Evolutionary conservation across 2,329 filamentous ascomycete species (phyloP), one percentile per base, ranked within the genome.

Genomic region (Alternaria sp.): DNA sequence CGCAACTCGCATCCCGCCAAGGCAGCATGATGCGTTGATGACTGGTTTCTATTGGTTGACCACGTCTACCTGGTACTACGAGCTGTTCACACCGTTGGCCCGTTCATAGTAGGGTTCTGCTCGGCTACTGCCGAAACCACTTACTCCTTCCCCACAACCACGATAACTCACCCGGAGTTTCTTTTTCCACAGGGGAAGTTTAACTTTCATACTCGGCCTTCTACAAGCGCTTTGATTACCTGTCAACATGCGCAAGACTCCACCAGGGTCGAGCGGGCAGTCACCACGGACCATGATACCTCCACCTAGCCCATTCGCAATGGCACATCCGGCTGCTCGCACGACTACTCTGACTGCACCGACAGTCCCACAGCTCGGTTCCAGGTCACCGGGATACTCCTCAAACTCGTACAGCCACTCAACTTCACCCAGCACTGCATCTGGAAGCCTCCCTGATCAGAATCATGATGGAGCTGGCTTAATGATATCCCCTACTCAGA

Each of bases 401-500:
- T 60, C 74, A 14, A 64, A 71, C 43, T 67, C 71, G 3, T 77
- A 79, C 56, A 70, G 64, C 25, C 72, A 77, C 43, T 79, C 78
- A 3, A 74, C 73, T 11, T 79, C 78, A 16, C 75, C 76, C 25
- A 79, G 76, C 52, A 75, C 76, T 7, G 71, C 70, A 2, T 75
- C 75, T 38, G 74, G 74, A 12, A 69, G 75, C 40, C 50, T 74
- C 40, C 68, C 73, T 11, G 78, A 79, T 18, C 70, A 73, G 30
- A 64, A 64, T 25, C 58, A 78, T 68, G 63, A 78, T 69, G 41
- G 65, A 76, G 53, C 77, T 67, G 59, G 54, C 43, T 41, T 83
- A 79, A 80, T 71, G 65, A 80, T 80, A 69, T 83, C 72, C 57
- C 82, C 67, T 34, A 80, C 67, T 46, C 80, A 74, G 68, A 80